Percentiles rank a stretch among this genome's conserved stretches.
phyloP scores from a whole-genome alignment of 495 filamentous ascomycete species.

The Bathelium albidoporum region DNA sequence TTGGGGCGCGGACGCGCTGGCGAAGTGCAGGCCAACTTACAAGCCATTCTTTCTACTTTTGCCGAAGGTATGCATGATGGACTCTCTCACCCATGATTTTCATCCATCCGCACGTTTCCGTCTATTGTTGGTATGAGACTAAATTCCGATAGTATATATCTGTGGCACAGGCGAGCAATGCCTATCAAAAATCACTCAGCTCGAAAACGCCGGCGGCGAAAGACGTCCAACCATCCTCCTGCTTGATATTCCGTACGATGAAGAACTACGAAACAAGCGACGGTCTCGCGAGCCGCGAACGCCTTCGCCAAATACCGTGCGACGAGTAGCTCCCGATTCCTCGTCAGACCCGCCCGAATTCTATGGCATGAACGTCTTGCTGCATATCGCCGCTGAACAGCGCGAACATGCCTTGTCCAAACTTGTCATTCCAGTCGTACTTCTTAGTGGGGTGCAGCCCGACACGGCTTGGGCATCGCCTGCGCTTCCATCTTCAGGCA shows the following conservation, averaged over 20 bases:
- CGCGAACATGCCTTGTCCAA: constrained; percentile 21
- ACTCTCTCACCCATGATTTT: neutral
- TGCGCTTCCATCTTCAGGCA: constrained; percentile 16
- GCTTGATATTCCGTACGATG: constrained; percentile 29
- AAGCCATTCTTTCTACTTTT: constrained; percentile 24
- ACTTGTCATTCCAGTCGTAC: constrained; percentile 24
- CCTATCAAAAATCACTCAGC: constrained; percentile 21
- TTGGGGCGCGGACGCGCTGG: constrained; percentile 11
- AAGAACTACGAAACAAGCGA: constrained; percentile 25
- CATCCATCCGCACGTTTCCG: neutral
- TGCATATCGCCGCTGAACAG: constrained; percentile 26
- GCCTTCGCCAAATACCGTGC: constrained; percentile 19
- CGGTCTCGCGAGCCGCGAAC: constrained; percentile 24
- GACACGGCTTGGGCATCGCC: constrained; percentile 15
- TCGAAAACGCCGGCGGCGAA: constrained; percentile 15
- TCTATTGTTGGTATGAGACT: neutral
- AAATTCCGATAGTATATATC: constrained; percentile 19
- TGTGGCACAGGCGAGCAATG: constrained; percentile 20
- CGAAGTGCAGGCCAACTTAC: constrained; percentile 22
- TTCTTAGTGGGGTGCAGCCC: constrained; percentile 23
- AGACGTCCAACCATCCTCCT: constrained; percentile 21
- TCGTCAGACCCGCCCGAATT: constrained; percentile 14
- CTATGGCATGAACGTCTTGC: constrained; percentile 26
- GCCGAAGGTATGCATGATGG: constrained; percentile 22
- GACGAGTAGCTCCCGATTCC: neutral